A percentile compares a stretch with the other conserved stretches of the same genome.
Evolutionary conservation across 768 basidiomycete species (phyloP).

Genomic region (Hericium erinaceus): DNA sequence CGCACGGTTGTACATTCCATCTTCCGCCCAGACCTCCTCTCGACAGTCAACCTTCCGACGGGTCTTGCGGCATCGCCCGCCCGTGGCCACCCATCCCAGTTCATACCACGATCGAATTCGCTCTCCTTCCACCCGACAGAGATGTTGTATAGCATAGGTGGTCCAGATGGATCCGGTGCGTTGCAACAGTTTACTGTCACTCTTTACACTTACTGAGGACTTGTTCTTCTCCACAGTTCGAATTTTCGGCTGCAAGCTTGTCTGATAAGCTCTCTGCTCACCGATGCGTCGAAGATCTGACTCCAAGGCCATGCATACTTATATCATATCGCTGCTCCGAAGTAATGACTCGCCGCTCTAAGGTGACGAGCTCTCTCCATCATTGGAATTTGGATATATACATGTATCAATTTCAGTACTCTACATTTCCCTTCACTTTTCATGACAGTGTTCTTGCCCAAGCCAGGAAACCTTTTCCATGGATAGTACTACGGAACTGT

Average conservation of each 20-base stretch:
- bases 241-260: constrained; percentile 12
- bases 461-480: no score
- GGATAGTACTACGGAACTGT: no score
- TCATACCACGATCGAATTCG: constrained; percentile 53
- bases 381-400: no score
- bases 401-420: no score
- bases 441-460: no score
- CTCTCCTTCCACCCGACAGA: constrained; percentile 79
- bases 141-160: constrained; percentile 73
- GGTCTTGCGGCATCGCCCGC: constrained; percentile 47
- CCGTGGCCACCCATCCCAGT: constrained; percentile 46
- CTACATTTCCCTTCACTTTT: no score
- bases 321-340: no score
- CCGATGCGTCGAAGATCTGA: no score
- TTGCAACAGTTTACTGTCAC: not conserved
- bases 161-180: constrained; percentile 52
- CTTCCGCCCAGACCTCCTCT: constrained; percentile 28
- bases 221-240: constrained; percentile 5
- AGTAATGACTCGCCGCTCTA: no score
- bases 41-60: constrained; percentile 41
- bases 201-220: not conserved
- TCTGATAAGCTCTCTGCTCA: not conserved
- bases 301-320: no score
- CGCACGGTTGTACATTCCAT: constrained; percentile 54
- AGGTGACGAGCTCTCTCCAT: no score